These are phyloP conservation scores for Verticillium nubilum DNA, from an alignment of 2,329 filamentous ascomycete species.

Conservation along the genomic window DNA sequence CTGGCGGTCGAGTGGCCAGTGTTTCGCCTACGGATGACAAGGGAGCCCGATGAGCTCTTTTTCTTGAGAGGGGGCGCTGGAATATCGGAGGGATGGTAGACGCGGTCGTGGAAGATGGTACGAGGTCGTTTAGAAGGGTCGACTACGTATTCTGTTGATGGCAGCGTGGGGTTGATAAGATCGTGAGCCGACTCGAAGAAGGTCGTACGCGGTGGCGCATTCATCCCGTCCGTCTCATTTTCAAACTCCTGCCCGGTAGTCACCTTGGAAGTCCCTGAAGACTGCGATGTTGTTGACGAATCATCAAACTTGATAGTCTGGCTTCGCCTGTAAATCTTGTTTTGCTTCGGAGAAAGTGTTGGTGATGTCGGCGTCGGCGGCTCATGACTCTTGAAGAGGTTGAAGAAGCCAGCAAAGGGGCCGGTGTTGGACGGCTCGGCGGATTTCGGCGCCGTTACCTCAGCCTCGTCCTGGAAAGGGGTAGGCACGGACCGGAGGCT, in stretches of 20 bases:
- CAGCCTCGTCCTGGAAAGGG: constrained; percentile 21
- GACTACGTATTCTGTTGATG: constrained; percentile 73
- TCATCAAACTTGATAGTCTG: constrained; percentile 60
- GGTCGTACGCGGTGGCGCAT: constrained; percentile 80
- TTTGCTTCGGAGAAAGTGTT: constrained; percentile 52
- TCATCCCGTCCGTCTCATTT: constrained; percentile 39
- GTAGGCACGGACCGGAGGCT: constrained; percentile 44
- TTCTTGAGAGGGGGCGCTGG: constrained; percentile 69
- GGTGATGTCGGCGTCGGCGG: constrained; percentile 35
- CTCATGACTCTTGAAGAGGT: constrained; percentile 61
- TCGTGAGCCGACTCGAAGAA: constrained; percentile 95
- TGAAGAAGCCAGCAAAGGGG: constrained; percentile 61
- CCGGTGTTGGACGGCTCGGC: constrained; percentile 28
- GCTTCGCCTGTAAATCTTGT: constrained; percentile 69
- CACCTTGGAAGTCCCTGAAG: constrained; percentile 30
- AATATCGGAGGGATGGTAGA: constrained; percentile 92
- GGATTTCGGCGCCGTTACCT: constrained; percentile 3
- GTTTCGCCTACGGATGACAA: constrained; percentile 22
- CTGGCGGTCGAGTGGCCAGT: constrained; percentile 7
- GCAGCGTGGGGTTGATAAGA: constrained; percentile 83
- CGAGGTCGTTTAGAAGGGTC: constrained; percentile 76
- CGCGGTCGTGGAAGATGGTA: constrained; percentile 93
- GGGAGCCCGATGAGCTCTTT: constrained; percentile 30
- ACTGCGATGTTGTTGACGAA: constrained; percentile 20
- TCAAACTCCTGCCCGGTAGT: constrained; percentile 45